Conservation (phyloP, 169 alveolate species). For the Babesia ovis region DNA sequence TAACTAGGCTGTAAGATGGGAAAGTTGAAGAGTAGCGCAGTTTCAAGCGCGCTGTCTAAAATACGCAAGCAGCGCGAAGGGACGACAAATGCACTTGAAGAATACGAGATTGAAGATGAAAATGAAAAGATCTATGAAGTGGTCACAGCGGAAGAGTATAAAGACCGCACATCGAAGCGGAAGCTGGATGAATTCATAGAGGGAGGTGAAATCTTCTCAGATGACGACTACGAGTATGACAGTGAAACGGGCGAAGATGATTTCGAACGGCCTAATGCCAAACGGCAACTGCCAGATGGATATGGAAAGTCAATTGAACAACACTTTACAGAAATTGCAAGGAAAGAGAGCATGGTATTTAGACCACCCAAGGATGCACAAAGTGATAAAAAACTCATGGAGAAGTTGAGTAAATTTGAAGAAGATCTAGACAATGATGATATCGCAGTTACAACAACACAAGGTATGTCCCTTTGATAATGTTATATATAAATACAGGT, state of each 20-base stretch:
- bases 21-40: conserved; percentile 24
- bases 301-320: conserved; percentile 61
- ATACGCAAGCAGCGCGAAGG: conserved; percentile 66
- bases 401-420: conserved; percentile 57
- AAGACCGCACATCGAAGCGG: conserved; percentile 54
- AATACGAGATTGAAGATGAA: conserved; percentile 68
- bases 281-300: conserved; percentile 31
- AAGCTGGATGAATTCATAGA: conserved; percentile 62
- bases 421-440: conserved; percentile 64
- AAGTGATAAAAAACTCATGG: conserved; percentile 42
- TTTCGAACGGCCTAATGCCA: not conserved
- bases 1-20: conserved; percentile 3
- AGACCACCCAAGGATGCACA: conserved; percentile 48
- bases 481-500: conserved; percentile 1
- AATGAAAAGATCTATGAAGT: conserved; percentile 67
- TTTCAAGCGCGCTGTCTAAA: conserved; percentile 61
- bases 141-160: conserved; percentile 64
- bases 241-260: conserved; percentile 35
- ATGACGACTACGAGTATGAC: conserved; percentile 54
- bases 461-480: not conserved
- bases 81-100: conserved; percentile 50
- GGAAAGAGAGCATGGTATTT: conserved; percentile 41
- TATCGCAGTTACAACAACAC: not conserved
- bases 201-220: conserved; percentile 54
- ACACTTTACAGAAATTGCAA: conserved; percentile 67